Evolutionary conservation across 345 rosid genomes (phyloP).

Genomic region (Sisymbrium altissimum): DNA sequence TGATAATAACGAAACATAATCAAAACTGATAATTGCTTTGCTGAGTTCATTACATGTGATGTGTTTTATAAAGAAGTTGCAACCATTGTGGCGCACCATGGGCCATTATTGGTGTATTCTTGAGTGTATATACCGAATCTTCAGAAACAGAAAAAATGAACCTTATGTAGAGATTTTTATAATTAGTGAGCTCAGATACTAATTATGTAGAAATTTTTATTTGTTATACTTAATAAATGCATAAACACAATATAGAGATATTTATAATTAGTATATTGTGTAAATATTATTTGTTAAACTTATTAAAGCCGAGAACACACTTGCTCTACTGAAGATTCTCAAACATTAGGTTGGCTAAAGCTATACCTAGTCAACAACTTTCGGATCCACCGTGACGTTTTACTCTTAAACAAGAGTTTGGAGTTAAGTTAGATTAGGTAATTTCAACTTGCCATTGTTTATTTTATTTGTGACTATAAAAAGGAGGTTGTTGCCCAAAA

Average conservation of each 20-base stretch:
- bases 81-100: conserved; percentile 22
- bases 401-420: no score
- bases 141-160: not conserved
- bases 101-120: conserved; percentile 6
- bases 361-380: conserved; percentile 4
- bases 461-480: no score
- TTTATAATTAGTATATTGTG: not conserved
- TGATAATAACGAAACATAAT: not conserved
- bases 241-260: not conserved
- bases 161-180: not conserved
- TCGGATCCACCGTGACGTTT: not conserved
- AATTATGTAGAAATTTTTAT: not conserved
- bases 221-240: not conserved
- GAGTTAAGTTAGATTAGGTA: no score
- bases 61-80: conserved; percentile 16
- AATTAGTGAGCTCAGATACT: no score
- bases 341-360: conserved; percentile 8
- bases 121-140: conserved; percentile 2
- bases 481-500: no score
- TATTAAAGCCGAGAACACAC: not conserved
- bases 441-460: no score
- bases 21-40: not conserved
- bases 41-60: conserved; percentile 30
- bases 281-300: not conserved
- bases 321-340: not conserved